Base-by-base conservation (phyloP, 805 yeast genomes). In the Starmerella vaccinii region DNA sequence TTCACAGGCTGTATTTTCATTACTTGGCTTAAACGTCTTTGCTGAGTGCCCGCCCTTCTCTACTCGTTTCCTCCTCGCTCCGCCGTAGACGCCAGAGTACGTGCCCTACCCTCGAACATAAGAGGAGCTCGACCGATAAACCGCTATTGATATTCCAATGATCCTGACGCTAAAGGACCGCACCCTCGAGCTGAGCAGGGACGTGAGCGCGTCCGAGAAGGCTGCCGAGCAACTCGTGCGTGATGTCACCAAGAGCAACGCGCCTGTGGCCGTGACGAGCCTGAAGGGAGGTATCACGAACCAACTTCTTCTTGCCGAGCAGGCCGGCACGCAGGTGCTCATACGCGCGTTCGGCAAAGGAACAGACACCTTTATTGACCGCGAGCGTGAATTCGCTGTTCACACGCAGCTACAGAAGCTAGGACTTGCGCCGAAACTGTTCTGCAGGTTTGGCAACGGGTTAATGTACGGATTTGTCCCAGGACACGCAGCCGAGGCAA, bases 341-440 rank as follows among this genome's bases (percentile, higher is more conserved):
- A 79, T 83, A 49, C 69, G 92, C 52, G 80, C 84, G 0, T 83
- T 84, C 57, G 92, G 92, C 8, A 74, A 76, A 50, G 88, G 88
- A 12, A 83, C 92, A 0, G 75, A 73, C 49, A 67, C 79, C 33
- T 82, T 83, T 46, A 83, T 83, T 30, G 88, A 84, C 64, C 69
- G 92, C 55, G 80, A 80, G 57, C 68, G 88, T 33, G 92, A 83
- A 62, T 81, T 78, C 60, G 80, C 81, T 18, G 80, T 84, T 50
- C 90, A 83, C 62, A 61, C 79, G 45, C 75, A 78, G 47, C 71
- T 84, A 46, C 73, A 79, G 57, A 71, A 81, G 3, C 68, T 78
- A 39, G 69, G 71, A 2, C 71, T 83, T 54, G 90, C 90, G 0
- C 86, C 92, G 1, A 73, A 80, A 0, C 73, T 83, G 23, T 76